Evolutionary conservation across 2,329 filamentous ascomycete genomes (phyloP).

Genomic region (Ceratocystis destructans): DNA sequence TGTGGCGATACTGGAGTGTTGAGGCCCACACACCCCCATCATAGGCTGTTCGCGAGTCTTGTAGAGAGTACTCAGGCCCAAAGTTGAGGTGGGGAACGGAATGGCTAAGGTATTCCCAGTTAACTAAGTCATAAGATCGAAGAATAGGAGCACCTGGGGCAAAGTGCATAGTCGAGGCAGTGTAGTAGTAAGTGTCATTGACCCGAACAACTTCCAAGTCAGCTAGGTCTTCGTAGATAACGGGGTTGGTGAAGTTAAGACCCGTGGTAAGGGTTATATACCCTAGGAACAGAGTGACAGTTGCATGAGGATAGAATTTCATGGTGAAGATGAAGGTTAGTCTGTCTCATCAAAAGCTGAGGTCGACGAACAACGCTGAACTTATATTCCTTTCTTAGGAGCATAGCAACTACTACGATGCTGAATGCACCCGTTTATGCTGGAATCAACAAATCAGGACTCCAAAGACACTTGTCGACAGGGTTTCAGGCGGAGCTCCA

Average conservation of each 20-base stretch:
- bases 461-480: background rate
- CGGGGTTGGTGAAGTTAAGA: constrained; percentile 22
- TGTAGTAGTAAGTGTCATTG: constrained; percentile 26
- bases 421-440: too few species aligned
- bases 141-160: constrained; percentile 39
- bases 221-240: constrained; percentile 26
- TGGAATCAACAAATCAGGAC: background rate
- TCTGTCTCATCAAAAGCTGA: too few species aligned
- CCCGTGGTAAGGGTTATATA: background rate
- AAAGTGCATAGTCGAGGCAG: constrained; percentile 46
- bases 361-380: background rate
- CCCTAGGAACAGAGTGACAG: background rate
- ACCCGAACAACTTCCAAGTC: constrained; percentile 25
- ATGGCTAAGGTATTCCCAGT: constrained; percentile 25
- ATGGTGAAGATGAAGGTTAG: background rate
- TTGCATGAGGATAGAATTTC: background rate
- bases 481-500: background rate
- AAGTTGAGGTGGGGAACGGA: constrained; percentile 3
- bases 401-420: background rate
- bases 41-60: constrained; percentile 18
- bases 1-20: constrained; percentile 15
- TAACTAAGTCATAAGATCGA: constrained; percentile 26
- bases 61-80: constrained; percentile 9
- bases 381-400: too few species aligned
- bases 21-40: constrained; percentile 15